Conservation (phyloP, 164 flowering plant species). For the Aristolochia californica region DNA sequence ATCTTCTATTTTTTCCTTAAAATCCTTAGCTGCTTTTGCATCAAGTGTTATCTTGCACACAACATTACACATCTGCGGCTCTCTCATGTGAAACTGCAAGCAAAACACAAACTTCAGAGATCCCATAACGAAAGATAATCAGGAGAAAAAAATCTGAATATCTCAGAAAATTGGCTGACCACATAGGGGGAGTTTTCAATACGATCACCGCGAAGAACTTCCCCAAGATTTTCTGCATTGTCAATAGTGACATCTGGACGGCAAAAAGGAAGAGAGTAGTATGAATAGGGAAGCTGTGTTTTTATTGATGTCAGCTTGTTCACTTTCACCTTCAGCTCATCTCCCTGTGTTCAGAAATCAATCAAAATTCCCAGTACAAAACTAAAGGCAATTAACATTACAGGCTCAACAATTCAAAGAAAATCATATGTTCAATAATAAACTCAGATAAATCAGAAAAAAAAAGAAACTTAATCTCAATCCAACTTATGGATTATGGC, state of each 20-base stretch:
- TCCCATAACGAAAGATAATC: neutral
- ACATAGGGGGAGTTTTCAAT: slow-evolving; percentile 82
- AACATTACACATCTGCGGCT: slow-evolving; percentile 70
- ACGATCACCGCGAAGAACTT: slow-evolving; percentile 97
- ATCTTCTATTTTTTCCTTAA: slow-evolving; percentile 84
- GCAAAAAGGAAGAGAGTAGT: slow-evolving; percentile 77
- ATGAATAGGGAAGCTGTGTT: slow-evolving; percentile 91
- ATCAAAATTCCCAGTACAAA: neutral
- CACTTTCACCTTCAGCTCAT: slow-evolving; percentile 67
- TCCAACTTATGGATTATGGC: no score
- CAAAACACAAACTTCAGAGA: slow-evolving; percentile 14
- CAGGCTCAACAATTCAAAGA: neutral
- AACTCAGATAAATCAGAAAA: no score
- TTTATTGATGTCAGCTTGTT: slow-evolving; percentile 83
- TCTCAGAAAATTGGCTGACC: slow-evolving; percentile 26
- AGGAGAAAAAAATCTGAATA: slow-evolving; percentile 3
- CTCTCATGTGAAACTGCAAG: slow-evolving; percentile 80
- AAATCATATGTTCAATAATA: neutral
- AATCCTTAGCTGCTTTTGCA: slow-evolving; percentile 68
- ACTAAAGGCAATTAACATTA: neutral
- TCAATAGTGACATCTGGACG: slow-evolving; percentile 52
- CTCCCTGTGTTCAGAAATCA: slow-evolving; percentile 43
- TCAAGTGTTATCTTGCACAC: slow-evolving; percentile 43
- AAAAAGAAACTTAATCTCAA: no score
- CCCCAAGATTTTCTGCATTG: slow-evolving; percentile 97